Base-by-base conservation (phyloP, 1,284 basidiomycete species). In the Paramarasmius palmivorus region DNA sequence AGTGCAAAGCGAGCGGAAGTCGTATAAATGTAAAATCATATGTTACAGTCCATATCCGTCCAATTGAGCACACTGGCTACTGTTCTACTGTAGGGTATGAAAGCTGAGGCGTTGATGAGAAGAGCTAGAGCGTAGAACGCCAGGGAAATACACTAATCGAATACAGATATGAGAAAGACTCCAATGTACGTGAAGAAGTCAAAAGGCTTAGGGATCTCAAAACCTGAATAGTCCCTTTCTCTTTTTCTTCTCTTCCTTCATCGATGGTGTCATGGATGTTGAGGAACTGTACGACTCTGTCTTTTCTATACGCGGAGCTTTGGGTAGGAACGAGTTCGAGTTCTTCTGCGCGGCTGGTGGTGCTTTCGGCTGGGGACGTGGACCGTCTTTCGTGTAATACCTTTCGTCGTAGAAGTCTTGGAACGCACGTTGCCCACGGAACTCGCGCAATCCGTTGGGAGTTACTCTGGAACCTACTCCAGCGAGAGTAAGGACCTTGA, bases 401-500 rank as follows among this genome's bases (percentile, higher is more conserved):
- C 82, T 81, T 68, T 91, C 84, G 65, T 95, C 90, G 65, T 86
- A 93, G 66, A 78, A 84, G 49, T 82, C 86, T 72, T 85, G 92
- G 69, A 76, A 83, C 9, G 79, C 72, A 51, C 78, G 75, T 41
- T 71, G 73, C 26, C 77, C 81, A 56, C 63, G 75, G 46, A 69
- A 68, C 22, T 86, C 79, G n/a, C 79, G 71, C 17, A 91, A 63
- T 6, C 90, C 91, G 59, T 91, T 90, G 0, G 93, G 93, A 34
- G 86, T 70, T 54, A 78, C 81, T 64, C 73, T 82, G 51, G 83
- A 95, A 58, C 82, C 93, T 55, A 81, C 83, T 49, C 87, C 93
- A 49, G 75, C 84, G n/a, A 91, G 73, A 51, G 90, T 92, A 19
- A 98, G 77, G 15, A 88, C 84, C 66, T 92, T 90, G 55, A 98